Percentiles rank a stretch among this genome's conserved stretches.
These are phyloP conservation scores for Sicyos baderoa DNA, from an alignment of 306 rosid genomes.

Conservation along the genomic window DNA sequence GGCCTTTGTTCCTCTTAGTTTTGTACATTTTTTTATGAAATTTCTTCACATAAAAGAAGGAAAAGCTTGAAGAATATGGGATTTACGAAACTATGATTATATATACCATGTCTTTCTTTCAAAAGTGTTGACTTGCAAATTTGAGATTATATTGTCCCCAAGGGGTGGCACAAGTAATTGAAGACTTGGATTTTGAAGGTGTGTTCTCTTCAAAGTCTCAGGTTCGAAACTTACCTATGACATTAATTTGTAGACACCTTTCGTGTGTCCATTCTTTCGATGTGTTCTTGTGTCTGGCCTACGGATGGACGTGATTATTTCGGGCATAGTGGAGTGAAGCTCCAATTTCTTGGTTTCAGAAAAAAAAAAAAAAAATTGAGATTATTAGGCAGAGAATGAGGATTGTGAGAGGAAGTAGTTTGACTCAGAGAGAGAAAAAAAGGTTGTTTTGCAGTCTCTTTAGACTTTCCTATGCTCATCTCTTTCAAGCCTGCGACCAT, in stretches of 20 bases:
- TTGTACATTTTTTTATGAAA: background rate
- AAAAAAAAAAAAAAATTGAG: no score
- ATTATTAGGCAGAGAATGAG: background rate
- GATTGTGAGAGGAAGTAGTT: background rate
- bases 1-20: background rate
- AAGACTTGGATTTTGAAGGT: no score
- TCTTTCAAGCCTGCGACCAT: background rate
- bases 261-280: no score
- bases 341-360: no score
- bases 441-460: background rate
- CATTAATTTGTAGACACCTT: no score
- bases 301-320: no score
- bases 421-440: background rate
- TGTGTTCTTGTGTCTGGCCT: no score
- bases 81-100: background rate
- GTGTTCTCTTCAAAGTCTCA: no score
- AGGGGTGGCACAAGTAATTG: no score
- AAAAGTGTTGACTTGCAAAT: background rate
- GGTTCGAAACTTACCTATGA: no score
- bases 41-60: background rate
- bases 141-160: no score
- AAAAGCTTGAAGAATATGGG: background rate
- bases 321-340: no score
- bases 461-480: background rate
- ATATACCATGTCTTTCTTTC: background rate